Percentiles rank a stretch among this genome's conserved stretches.
These are phyloP conservation scores for Teunomyces lycoperdinae DNA, from an alignment of 805 yeast genomes.

Conservation along the genomic window DNA sequence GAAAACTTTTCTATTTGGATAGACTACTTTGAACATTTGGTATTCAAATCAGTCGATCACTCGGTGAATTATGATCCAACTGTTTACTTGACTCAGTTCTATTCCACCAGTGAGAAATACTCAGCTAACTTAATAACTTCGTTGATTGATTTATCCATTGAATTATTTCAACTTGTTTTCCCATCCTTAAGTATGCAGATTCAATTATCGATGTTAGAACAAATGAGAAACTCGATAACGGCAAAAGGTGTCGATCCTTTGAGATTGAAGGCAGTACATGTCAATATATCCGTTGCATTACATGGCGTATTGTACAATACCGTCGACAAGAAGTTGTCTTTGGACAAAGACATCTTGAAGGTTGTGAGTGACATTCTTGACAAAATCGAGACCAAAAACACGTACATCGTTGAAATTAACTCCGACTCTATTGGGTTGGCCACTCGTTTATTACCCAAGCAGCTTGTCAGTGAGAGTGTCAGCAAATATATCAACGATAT, in stretches of 20 bases:
- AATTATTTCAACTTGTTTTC: conserved; percentile 67
- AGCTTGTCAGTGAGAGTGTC: conserved; percentile 21
- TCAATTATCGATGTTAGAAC: conserved; percentile 85
- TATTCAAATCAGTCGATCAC: conserved; percentile 19
- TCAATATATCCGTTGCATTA: conserved; percentile 64
- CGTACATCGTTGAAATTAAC: conserved; percentile 43
- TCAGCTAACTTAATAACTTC: conserved; percentile 31
- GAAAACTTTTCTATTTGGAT: conserved; percentile 25
- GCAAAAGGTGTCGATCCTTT: conserved; percentile 32
- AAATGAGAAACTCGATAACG: conserved; percentile 54
- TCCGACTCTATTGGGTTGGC: conserved; percentile 60
- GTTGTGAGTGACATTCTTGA: conserved; percentile 52
- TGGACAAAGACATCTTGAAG: conserved; percentile 36
- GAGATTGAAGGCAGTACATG: conserved; percentile 46
- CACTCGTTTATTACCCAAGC: conserved; percentile 17
- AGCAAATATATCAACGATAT: conserved; percentile 52
- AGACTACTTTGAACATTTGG: conserved; percentile 26
- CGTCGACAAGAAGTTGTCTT: conserved; percentile 13
- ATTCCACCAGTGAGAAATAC: conserved; percentile 22
- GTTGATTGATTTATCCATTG: conserved; percentile 75
- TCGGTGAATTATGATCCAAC: conserved; percentile 35
- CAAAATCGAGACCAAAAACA: conserved; percentile 38
- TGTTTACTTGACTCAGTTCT: conserved; percentile 21
- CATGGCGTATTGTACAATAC: conserved; percentile 44
- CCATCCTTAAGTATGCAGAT: conserved; percentile 72